A percentile compares a stretch with the other conserved stretches of the same genome.
Conservation (phyloP, 305 asterid species). For the Coffea humblotiana region DNA sequence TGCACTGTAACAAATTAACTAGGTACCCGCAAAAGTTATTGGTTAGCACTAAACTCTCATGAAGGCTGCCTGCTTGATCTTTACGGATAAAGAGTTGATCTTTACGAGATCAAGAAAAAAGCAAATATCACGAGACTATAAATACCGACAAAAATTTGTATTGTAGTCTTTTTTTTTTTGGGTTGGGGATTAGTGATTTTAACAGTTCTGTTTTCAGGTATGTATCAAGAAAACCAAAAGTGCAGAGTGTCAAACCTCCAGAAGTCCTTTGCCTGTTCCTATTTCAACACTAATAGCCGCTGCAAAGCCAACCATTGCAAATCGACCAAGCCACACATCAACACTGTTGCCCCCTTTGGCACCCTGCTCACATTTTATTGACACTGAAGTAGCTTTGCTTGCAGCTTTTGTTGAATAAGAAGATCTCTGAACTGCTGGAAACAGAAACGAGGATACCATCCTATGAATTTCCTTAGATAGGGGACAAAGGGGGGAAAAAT, state of each 20-base stretch:
- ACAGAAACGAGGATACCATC: conserved; percentile 9
- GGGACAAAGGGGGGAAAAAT: neutral
- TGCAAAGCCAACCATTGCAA: conserved; percentile 88
- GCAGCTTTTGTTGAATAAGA: conserved; percentile 24
- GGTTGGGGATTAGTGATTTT: neutral
- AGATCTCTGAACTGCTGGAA: conserved; percentile 46
- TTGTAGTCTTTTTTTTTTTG: neutral
- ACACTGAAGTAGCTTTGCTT: conserved; percentile 32
- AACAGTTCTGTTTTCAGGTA: neutral
- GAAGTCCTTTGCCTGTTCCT: conserved; percentile 80
- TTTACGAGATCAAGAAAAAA: neutral
- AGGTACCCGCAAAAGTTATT: neutral
- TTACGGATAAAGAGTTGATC: neutral
- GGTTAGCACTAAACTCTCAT: neutral
- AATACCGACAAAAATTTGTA: neutral
- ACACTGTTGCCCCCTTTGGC: conserved; percentile 50
- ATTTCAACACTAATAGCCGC: conserved; percentile 71
- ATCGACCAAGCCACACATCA: conserved; percentile 81
- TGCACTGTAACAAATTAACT: neutral
- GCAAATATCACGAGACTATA: neutral
- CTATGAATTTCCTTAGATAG: neutral
- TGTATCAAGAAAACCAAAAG: neutral
- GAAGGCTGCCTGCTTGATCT: neutral
- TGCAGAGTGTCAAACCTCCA: conserved; percentile 50
- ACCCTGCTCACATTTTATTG: conserved; percentile 73